These are phyloP conservation scores for Dunaliella sp. DNA, from an alignment of 139 green algal genomes.

Conservation along the genomic window DNA sequence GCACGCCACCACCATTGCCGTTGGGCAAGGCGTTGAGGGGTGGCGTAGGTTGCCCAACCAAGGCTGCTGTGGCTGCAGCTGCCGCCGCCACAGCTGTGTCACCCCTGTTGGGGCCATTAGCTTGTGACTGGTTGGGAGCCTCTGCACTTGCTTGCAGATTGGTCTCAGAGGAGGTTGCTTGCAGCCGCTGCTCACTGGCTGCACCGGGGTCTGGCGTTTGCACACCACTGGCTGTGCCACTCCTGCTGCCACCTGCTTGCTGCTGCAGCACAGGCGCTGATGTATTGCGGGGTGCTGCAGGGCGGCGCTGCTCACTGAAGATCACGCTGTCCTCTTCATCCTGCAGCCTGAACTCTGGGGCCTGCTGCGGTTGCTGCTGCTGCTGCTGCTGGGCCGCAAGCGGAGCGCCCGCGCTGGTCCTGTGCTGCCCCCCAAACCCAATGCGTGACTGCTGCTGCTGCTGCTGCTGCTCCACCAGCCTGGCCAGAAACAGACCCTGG, in stretches of 20 bases:
- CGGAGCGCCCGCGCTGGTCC: neutral
- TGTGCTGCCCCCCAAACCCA: neutral
- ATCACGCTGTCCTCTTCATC: neutral
- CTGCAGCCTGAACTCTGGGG: neutral
- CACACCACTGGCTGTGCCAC: neutral
- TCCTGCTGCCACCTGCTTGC: neutral
- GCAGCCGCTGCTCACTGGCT: neutral
- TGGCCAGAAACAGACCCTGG: neutral
- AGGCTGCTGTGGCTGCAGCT: neutral
- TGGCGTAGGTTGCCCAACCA: neutral
- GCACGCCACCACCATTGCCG: neutral
- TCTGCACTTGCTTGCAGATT: neutral
- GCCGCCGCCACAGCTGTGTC: neutral
- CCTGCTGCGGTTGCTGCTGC: neutral
- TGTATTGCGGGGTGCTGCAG: neutral
- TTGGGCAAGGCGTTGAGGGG: neutral
- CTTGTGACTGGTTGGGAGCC: no score
- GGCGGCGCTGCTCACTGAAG: neutral
- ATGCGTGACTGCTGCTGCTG: neutral
- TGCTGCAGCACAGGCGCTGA: neutral
- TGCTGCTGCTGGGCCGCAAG: neutral
- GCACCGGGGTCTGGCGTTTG: neutral
- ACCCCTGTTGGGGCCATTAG: neutral
- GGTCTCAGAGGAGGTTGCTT: neutral
- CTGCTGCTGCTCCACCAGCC: neutral